Percentiles rank a stretch among this genome's conserved stretches.
phyloP scores from a whole-genome alignment of 768 basidiomycete genomes.

The Rossbeevera mucosa region DNA sequence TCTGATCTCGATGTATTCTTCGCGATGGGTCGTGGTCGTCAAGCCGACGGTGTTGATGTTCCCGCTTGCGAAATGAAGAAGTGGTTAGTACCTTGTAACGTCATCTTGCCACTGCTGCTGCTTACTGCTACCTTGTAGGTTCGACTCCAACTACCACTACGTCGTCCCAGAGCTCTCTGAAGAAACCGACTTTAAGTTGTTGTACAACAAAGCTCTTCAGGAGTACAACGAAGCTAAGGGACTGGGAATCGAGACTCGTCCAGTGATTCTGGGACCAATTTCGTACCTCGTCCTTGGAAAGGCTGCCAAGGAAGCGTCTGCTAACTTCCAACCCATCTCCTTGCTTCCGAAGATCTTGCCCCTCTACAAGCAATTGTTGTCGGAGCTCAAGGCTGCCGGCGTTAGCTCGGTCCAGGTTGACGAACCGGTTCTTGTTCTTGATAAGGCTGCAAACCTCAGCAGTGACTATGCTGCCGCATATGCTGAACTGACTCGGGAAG shows the following conservation, averaged over 20 bases:
- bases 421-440: conserved; percentile 93
- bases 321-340: conserved; percentile 86
- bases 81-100: conserved; percentile 56
- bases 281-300: conserved; percentile 95
- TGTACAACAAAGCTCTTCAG: conserved; percentile 91
- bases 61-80: conserved; percentile 99
- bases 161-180: conserved; percentile 96
- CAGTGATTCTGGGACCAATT: conserved; percentile 92
- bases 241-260: conserved; percentile 85
- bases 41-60: conserved; percentile 91
- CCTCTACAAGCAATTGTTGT: conserved; percentile 84
- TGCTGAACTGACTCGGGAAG: conserved; percentile 70
- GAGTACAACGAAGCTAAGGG: conserved; percentile 95
- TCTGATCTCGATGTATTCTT: conserved; percentile 94
- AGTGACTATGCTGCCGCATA: conserved; percentile 80
- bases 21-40: conserved; percentile 98
- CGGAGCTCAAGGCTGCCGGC: conserved; percentile 89
- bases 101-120: background rate
- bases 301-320: conserved; percentile 74
- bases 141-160: conserved; percentile 98
- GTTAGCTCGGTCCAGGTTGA: conserved; percentile 95
- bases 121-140: conserved; percentile 47
- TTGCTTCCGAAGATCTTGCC: conserved; percentile 87
- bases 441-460: conserved; percentile 71
- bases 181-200: conserved; percentile 87